These are phyloP conservation scores for Macrocybe gigantea DNA, from an alignment of 768 basidiomycete species.

Conservation along the genomic window DNA sequence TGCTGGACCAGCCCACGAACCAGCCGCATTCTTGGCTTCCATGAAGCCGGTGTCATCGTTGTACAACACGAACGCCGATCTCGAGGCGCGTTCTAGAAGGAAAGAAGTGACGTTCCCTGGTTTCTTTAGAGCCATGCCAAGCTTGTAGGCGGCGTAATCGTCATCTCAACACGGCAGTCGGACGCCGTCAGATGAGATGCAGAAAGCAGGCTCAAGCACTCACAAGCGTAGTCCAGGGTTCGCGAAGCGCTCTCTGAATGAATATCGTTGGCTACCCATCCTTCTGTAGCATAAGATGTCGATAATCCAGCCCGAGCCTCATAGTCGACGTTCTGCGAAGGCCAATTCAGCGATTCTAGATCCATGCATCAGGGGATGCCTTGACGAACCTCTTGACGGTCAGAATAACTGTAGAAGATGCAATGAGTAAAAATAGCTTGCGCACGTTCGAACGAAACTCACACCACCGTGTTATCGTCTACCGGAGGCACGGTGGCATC, in stretches of 20 bases:
- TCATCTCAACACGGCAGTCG: conserved; percentile 45
- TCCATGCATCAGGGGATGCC: neutral
- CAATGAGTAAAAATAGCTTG: neutral
- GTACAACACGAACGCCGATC: conserved; percentile 57
- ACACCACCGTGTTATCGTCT: conserved; percentile 48
- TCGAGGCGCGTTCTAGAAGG: conserved; percentile 51
- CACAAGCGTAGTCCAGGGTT: conserved; percentile 76
- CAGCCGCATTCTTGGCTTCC: conserved; percentile 68
- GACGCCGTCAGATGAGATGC: neutral
- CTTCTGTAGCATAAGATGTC: conserved; percentile 47
- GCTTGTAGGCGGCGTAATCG: conserved; percentile 65
- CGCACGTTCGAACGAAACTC: conserved; percentile 13
- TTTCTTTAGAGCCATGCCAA: conserved; percentile 51
- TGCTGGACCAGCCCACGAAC: conserved; percentile 66
- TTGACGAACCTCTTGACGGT: conserved; percentile 59
- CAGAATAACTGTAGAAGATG: conserved; percentile 43
- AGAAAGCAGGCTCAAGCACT: conserved; percentile 12
- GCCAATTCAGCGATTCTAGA: neutral
- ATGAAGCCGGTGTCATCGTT: conserved; percentile 73
- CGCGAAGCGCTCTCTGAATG: conserved; percentile 78
- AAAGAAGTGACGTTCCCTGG: conserved; percentile 36
- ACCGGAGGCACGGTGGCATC: conserved; percentile 61
- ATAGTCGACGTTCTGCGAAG: conserved; percentile 57
- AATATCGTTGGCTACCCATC: conserved; percentile 72
- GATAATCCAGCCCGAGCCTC: conserved; percentile 78